Evolutionary conservation across 1,139 yeast genomes (phyloP).

Genomic region (Lodderomyces pseudojiufengensis): DNA sequence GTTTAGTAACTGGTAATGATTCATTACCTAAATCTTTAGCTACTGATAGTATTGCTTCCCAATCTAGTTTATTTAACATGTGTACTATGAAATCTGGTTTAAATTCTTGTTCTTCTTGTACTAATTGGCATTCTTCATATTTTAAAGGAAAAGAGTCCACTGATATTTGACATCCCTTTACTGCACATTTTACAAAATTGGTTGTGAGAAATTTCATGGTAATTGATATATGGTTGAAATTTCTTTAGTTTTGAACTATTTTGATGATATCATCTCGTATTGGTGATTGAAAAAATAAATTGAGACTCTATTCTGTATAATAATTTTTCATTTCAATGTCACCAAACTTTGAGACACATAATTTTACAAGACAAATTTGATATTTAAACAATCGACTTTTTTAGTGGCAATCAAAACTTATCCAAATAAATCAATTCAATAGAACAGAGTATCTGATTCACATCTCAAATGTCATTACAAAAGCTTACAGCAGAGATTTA

Average conservation of each 20-base stretch:
- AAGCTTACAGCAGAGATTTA: conserved; percentile 65
- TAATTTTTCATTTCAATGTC: too few relatives aligned
- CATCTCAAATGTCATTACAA: conserved; percentile 40
- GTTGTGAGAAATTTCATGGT: conserved; percentile 89
- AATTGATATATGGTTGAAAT: too few relatives aligned
- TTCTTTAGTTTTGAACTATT: too few relatives aligned
- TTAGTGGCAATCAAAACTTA: conserved; percentile 6
- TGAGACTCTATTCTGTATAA: too few relatives aligned
- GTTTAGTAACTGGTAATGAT: conserved; percentile 60
- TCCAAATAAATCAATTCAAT: not conserved
- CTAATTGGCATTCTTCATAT: conserved; percentile 68
- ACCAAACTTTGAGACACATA: too few relatives aligned
- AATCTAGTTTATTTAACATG: conserved; percentile 78
- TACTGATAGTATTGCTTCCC: conserved; percentile 78
- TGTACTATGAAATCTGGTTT: conserved; percentile 77
- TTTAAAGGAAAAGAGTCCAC: conserved; percentile 77
- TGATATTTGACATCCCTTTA: conserved; percentile 72
- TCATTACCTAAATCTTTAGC: conserved; percentile 74
- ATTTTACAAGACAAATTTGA: too few relatives aligned
- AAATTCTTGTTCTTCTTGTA: conserved; percentile 75
- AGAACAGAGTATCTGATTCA: not conserved
- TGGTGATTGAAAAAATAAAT: too few relatives aligned
- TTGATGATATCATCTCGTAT: too few relatives aligned
- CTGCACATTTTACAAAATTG: conserved; percentile 92
- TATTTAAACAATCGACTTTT: too few relatives aligned